These are phyloP conservation scores for Solioccasus polychromus DNA, from an alignment of 768 basidiomycete genomes.

Conservation along the genomic window DNA sequence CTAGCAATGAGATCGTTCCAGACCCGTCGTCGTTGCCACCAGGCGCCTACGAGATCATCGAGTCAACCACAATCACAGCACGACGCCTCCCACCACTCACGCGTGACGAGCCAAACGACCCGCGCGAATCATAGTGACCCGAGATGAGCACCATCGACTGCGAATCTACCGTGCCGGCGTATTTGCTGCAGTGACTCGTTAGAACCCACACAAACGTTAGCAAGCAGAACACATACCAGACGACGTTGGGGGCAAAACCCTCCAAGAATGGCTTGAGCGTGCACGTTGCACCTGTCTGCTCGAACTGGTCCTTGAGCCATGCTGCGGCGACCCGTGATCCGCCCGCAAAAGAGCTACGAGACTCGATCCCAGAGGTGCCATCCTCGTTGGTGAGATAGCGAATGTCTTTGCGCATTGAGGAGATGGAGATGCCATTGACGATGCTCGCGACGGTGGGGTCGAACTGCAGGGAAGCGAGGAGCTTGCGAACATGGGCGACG, in stretches of 20 bases:
- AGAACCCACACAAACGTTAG: background rate
- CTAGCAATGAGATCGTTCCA: conserved; percentile 69
- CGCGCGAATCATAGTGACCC: conserved; percentile 90
- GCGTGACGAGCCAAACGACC: conserved; percentile 77
- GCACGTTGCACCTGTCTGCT: conserved; percentile 74
- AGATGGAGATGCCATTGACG: conserved; percentile 64
- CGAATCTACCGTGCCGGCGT: conserved; percentile 40
- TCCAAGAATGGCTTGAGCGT: conserved; percentile 58
- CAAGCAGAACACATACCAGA: conserved; percentile 54
- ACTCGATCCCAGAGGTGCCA: conserved; percentile 63
- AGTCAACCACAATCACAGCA: background rate
- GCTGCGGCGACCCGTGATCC: conserved; percentile 38
- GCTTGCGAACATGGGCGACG: conserved; percentile 50
- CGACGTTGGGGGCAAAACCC: conserved; percentile 84
- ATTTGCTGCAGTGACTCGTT: conserved; percentile 40
- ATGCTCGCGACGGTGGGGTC: conserved; percentile 65
- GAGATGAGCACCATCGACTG: conserved; percentile 71
- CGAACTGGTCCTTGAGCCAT: conserved; percentile 62
- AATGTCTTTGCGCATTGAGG: conserved; percentile 67
- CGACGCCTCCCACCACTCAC: conserved; percentile 15
- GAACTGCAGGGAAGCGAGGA: conserved; percentile 62
- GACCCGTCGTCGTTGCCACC: conserved; percentile 66
- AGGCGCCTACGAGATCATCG: conserved; percentile 25
- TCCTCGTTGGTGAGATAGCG: conserved; percentile 86
- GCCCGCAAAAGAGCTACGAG: conserved; percentile 82